phyloP scores from a whole-genome alignment of 805 yeast species.

The Kuraishia cidri region DNA sequence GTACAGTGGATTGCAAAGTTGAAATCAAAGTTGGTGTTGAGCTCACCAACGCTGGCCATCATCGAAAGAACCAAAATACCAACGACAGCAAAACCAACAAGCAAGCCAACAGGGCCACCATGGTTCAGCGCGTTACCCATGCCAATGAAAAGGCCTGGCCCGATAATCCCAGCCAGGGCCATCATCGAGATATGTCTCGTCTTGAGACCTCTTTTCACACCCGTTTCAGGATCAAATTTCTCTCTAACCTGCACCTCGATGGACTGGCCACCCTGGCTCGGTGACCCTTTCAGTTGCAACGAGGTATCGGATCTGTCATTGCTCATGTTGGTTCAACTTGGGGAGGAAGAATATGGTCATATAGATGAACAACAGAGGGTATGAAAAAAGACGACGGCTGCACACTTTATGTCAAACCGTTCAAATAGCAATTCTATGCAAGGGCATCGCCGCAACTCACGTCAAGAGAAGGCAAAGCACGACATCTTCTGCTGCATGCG shows the following conservation, averaged over 20 bases:
- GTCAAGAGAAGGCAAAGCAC: too few species aligned
- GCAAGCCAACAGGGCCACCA: conserved; percentile 45
- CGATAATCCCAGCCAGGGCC: conserved; percentile 50
- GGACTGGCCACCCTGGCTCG: too few species aligned
- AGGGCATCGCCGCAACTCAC: too few species aligned
- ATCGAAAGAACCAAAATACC: conserved; percentile 44
- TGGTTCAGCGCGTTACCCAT: conserved; percentile 38
- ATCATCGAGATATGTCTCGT: conserved; percentile 41
- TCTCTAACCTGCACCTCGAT: conserved; percentile 1
- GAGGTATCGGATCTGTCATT: too few species aligned
- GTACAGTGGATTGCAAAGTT: conserved; percentile 45
- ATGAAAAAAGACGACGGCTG: too few species aligned
- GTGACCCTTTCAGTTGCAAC: too few species aligned
- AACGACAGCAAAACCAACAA: conserved; percentile 39
- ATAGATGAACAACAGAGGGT: too few species aligned
- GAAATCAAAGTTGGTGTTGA: conserved; percentile 43
- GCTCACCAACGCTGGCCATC: conserved; percentile 49
- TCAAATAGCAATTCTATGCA: too few species aligned
- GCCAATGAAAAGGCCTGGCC: conserved; percentile 46
- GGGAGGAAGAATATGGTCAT: too few species aligned
- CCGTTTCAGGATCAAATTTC: conserved; percentile 2
- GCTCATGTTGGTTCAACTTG: too few species aligned
- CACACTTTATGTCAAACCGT: too few species aligned
- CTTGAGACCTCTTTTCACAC: conserved; percentile 32
- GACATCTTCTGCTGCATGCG: too few species aligned